Evolutionary conservation across 495 filamentous ascomycete species (phyloP), one percentile per base, ranked within the genome.

Genomic region (Neurospora sp.): DNA sequence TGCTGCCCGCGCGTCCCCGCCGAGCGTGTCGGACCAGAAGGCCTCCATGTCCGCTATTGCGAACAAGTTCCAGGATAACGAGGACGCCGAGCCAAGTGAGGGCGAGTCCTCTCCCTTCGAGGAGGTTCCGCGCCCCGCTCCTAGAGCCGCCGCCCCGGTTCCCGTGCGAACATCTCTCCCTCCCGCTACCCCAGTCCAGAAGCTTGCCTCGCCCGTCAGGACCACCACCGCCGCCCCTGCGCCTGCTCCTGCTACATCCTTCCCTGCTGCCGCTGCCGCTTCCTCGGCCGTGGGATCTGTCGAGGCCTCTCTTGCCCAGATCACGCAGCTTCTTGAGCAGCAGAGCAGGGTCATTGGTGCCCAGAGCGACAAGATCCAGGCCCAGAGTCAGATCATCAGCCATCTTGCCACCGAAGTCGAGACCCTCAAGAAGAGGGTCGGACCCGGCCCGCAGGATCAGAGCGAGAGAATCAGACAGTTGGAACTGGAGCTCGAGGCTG

Each of bases 41-140:
- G 86, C 85, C 70, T 95, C 93, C 1, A 94, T 98, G 82, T 89
- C 92, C 39, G 88, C 88, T 70, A 89, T 94, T 84, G 94, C 94
- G 1, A 88, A 87, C 78, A 97, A 94, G 81, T 97, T 91, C 79
- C 89, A 93, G 70, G 94, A 96, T 78, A 82, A 92, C 18, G 89
- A 90, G 35, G 83, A 80, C 44, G 89, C 90, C 69, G 92, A 93
- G 65, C 53, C 27, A 65, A 65, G 53, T 3, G 53, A 65, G 53
- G 53, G 53, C 53, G 53, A 65, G 53, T 85, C 87, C 14, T 94
- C 92, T 5, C 92, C 90, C 81, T 97, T 97, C 77, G 92, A 97
- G 78, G 92, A 95, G 76, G 85, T 93, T 22, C 75, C 91, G n/a
- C 92, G 92, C 75, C 85, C 85, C 9, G 70, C 78, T 3, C 80